Percentiles rank a stretch among this genome's conserved stretches.
phyloP scores from a whole-genome alignment of 345 rosid genomes.

The Aquilaria sinensis region DNA sequence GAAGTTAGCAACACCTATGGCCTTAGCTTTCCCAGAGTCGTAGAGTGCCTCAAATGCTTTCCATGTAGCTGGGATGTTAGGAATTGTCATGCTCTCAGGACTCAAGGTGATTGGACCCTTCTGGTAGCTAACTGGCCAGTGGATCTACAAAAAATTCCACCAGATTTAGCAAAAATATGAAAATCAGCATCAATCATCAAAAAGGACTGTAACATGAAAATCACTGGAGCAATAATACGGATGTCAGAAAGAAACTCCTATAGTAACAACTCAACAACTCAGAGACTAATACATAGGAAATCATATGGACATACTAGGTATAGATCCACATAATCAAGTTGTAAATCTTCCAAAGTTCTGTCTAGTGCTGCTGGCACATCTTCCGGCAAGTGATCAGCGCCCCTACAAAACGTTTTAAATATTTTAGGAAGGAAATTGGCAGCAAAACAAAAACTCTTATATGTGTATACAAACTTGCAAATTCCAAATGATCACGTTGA shows the following conservation, averaged over 20 bases:
- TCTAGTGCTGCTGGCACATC: conserved; percentile 54
- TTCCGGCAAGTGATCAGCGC: conserved; percentile 47
- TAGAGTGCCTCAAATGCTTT: conserved; percentile 42
- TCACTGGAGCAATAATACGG: too few species aligned
- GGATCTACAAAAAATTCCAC: conserved; percentile 29
- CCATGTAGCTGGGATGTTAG: conserved; percentile 55
- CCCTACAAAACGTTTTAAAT: conserved; percentile 27
- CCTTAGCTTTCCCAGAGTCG: conserved; percentile 43
- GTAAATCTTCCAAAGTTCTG: conserved; percentile 44
- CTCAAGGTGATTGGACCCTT: conserved; percentile 1
- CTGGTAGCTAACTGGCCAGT: conserved; percentile 37
- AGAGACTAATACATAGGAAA: too few species aligned
- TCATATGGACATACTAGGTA: conserved; percentile 37
- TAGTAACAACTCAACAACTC: too few species aligned
- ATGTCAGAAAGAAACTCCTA: too few species aligned
- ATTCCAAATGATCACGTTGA: neutral
- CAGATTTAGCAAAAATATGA: too few species aligned
- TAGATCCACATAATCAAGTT: conserved; percentile 56
- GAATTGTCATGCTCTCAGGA: conserved; percentile 37
- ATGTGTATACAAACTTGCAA: neutral
- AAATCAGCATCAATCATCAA: too few species aligned
- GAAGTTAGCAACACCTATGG: conserved; percentile 23
- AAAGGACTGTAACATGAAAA: too few species aligned
- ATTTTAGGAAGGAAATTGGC: neutral
- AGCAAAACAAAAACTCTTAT: neutral